Conservation (phyloP, 306 rosid genomes). For the Macrotyloma uniflorum region DNA sequence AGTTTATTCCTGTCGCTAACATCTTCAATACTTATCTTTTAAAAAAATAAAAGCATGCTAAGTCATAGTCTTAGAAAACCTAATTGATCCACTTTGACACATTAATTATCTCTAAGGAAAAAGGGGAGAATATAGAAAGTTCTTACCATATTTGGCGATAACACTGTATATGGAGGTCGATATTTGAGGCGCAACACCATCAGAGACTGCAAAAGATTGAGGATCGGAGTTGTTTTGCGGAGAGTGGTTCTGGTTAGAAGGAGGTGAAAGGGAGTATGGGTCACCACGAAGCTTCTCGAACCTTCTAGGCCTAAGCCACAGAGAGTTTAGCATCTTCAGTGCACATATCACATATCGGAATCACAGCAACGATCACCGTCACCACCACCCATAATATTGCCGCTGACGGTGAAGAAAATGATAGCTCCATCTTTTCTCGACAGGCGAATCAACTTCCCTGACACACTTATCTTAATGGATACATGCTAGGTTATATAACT, state of each 20-base stretch:
- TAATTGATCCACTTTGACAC: no score
- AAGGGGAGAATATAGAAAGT: neutral
- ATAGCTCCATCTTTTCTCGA: no score
- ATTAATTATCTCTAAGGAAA: no score
- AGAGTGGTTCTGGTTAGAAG: neutral
- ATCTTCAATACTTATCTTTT: no score
- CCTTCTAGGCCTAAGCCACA: slow-evolving; percentile 57
- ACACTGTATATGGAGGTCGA: neutral
- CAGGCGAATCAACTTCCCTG: no score
- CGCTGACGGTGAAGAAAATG: no score
- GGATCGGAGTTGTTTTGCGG: neutral
- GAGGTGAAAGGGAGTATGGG: slow-evolving; percentile 31
- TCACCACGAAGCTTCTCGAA: slow-evolving; percentile 44
- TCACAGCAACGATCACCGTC: neutral
- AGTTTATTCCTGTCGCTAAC: no score
- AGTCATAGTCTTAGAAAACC: no score
- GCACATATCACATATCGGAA: slow-evolving; percentile 13
- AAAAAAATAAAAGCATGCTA: no score
- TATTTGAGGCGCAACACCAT: slow-evolving; percentile 38
- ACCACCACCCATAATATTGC: no score
- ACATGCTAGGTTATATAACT: no score
- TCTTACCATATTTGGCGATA: slow-evolving; percentile 39
- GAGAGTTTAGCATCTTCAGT: slow-evolving; percentile 42
- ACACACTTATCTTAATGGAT: no score
- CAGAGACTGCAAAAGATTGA: slow-evolving; percentile 40